These are phyloP conservation scores for Diaporthe sp. DNA, from an alignment of 2,329 filamentous ascomycete species.

Conservation along the genomic window DNA sequence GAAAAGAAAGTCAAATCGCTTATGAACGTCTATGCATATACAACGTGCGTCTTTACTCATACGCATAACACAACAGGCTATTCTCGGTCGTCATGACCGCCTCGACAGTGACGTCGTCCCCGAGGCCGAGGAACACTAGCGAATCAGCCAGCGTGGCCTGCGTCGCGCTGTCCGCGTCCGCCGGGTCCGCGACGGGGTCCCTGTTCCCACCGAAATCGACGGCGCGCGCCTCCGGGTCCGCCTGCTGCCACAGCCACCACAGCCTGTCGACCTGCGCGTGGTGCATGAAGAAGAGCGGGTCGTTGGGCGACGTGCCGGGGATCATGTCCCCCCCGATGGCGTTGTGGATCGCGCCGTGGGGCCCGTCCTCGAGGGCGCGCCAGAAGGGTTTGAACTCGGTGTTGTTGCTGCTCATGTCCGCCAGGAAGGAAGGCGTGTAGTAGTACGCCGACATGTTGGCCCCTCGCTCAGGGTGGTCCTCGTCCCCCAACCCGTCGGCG, in stretches of 20 bases:
- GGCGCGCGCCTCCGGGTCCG: not conserved
- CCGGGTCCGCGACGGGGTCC: not conserved
- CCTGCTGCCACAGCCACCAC: conserved; percentile 27
- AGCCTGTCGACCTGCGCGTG: conserved; percentile 29
- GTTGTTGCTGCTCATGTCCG: not conserved
- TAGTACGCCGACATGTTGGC: conserved; percentile 22
- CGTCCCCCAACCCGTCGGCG: conserved; percentile 47
- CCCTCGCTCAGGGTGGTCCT: conserved; percentile 47
- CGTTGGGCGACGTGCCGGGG: conserved; percentile 16
- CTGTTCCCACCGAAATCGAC: conserved; percentile 13
- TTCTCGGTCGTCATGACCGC: conserved; percentile 11
- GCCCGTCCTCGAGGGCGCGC: conserved; percentile 10
- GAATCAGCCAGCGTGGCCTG: not conserved
- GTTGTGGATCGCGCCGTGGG: conserved; percentile 8
- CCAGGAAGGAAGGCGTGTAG: conserved; percentile 4
- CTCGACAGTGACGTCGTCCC: conserved; percentile 6
- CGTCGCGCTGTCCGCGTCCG: not conserved
- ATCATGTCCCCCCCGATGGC: conserved; percentile 4
- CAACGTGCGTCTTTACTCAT: not conserved
- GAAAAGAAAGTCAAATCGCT: not conserved
- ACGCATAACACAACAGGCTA: conserved; percentile 2
- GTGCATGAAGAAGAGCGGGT: conserved; percentile 30
- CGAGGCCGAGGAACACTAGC: not conserved
- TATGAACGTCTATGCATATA: not conserved
- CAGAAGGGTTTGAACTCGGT: not conserved